These are phyloP conservation scores for Colletotrichum sp. DNA, from an alignment of 2,329 filamentous ascomycete species.

Conservation along the genomic window DNA sequence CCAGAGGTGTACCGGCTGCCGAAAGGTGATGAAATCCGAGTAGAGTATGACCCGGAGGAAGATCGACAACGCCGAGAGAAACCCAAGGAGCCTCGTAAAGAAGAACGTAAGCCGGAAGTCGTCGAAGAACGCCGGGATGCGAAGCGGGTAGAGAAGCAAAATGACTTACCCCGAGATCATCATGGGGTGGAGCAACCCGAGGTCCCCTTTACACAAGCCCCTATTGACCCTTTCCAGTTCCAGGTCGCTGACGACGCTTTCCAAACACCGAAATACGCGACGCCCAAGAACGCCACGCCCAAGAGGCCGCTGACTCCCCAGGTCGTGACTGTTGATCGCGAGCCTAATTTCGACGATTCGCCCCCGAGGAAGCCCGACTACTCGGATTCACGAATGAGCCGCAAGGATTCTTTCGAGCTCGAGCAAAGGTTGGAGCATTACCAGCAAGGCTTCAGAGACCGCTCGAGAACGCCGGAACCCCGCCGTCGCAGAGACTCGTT, in stretches of 20 bases:
- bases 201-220: slow-evolving; percentile 28
- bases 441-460: slow-evolving; percentile 24
- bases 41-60: slow-evolving; percentile 17
- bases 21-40: slow-evolving; percentile 20
- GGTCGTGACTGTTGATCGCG: slow-evolving; percentile 59
- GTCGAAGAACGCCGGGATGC: slow-evolving; percentile 24
- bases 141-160: slow-evolving; percentile 30
- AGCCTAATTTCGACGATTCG: slow-evolving; percentile 52
- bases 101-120: slow-evolving; percentile 20
- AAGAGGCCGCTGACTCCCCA: slow-evolving; percentile 52
- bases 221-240: slow-evolving; percentile 63
- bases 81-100: slow-evolving; percentile 25
- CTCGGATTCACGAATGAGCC: slow-evolving; percentile 46
- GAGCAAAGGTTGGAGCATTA: slow-evolving; percentile 36
- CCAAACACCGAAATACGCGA: slow-evolving; percentile 39
- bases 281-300: slow-evolving; percentile 36
- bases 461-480: slow-evolving; percentile 25
- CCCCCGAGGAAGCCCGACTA: slow-evolving; percentile 30
- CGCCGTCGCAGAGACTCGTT: slow-evolving; percentile 23
- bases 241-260: slow-evolving; percentile 61
- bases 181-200: slow-evolving; percentile 21
- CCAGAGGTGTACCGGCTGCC: slow-evolving; percentile 16
- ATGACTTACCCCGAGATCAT: slow-evolving; percentile 11
- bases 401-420: slow-evolving; percentile 55
- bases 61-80: slow-evolving; percentile 23